These are phyloP conservation scores for Pholiota conissans DNA, from an alignment of 768 basidiomycete genomes.

Conservation along the genomic window DNA sequence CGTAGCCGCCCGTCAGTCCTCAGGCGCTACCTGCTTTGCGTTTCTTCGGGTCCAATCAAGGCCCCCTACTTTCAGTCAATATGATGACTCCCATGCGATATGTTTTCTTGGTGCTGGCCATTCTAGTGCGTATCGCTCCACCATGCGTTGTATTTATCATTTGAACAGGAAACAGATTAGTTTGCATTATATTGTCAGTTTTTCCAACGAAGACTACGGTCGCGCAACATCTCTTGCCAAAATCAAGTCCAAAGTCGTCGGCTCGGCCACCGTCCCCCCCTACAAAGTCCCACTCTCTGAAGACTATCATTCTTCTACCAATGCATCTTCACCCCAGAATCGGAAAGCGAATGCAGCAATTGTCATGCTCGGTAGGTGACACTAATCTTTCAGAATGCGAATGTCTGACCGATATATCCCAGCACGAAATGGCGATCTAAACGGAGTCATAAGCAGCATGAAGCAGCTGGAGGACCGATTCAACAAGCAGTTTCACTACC, in stretches of 20 bases:
- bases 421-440: slow-evolving; percentile 64
- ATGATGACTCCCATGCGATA: slow-evolving; percentile 64
- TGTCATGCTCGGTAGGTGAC: slow-evolving; percentile 62
- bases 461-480: slow-evolving; percentile 87
- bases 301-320: slow-evolving; percentile 49
- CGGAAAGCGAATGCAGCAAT: slow-evolving; percentile 82
- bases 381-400: slow-evolving; percentile 1
- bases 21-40: not conserved
- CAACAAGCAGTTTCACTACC: slow-evolving; percentile 84
- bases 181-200: slow-evolving; percentile 64
- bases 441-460: slow-evolving; percentile 62
- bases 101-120: slow-evolving; percentile 46
- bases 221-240: slow-evolving; percentile 53
- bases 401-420: slow-evolving; percentile 1
- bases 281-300: slow-evolving; percentile 62
- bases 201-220: slow-evolving; percentile 67
- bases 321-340: slow-evolving; percentile 35
- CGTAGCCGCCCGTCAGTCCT: not conserved
- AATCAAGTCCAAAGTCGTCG: slow-evolving; percentile 37
- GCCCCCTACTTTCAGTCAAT: slow-evolving; percentile 16
- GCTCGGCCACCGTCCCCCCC: slow-evolving; percentile 35
- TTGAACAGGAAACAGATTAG: slow-evolving; percentile 34
- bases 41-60: not conserved
- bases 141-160: not conserved
- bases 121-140: slow-evolving; percentile 35